Evolutionary conservation across 2,329 filamentous ascomycete genomes (phyloP).

Genomic region (Aspergillus sp.): DNA sequence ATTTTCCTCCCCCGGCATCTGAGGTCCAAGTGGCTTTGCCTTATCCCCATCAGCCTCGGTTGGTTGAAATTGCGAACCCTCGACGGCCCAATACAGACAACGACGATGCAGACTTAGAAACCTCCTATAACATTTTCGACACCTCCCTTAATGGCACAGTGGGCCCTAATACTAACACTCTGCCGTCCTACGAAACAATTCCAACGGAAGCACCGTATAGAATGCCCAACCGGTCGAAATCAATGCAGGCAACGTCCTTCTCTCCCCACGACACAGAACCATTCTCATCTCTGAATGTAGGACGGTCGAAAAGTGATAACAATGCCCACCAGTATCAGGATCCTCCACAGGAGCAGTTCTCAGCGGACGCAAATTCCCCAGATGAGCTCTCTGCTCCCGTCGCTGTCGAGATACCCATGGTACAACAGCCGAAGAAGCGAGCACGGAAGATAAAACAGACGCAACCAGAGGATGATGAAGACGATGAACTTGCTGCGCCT

Average conservation of each 20-base stretch:
- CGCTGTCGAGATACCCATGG: conserved; percentile 13
- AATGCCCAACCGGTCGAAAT: conserved; percentile 16
- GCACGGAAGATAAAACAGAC: conserved; percentile 24
- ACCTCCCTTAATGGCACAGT: conserved; percentile 6
- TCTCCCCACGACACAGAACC: conserved; percentile 36
- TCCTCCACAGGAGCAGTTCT: conserved; percentile 1
- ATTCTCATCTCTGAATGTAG: conserved; percentile 27
- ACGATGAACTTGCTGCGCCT: conserved; percentile 19
- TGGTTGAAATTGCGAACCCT: too few species aligned
- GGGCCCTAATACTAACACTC: background rate
- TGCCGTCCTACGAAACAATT: conserved; percentile 2
- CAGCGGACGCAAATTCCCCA: conserved; percentile 14
- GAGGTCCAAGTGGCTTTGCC: too few species aligned
- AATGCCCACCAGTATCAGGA: conserved; percentile 3
- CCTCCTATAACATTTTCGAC: conserved; percentile 19
- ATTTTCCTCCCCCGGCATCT: background rate
- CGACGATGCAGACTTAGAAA: conserved; percentile 5
- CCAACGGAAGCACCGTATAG: conserved; percentile 7
- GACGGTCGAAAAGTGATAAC: conserved; percentile 18
- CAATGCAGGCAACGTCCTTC: conserved; percentile 17
- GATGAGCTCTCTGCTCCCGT: conserved; percentile 24
- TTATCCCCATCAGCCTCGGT: too few species aligned
- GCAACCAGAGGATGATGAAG: conserved; percentile 18
- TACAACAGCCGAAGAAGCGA: conserved; percentile 18
- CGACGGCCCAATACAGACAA: background rate